Evolutionary conservation across 176 grass and related monocot genomes (phyloP).

Genomic region (Ensete glaucum): DNA sequence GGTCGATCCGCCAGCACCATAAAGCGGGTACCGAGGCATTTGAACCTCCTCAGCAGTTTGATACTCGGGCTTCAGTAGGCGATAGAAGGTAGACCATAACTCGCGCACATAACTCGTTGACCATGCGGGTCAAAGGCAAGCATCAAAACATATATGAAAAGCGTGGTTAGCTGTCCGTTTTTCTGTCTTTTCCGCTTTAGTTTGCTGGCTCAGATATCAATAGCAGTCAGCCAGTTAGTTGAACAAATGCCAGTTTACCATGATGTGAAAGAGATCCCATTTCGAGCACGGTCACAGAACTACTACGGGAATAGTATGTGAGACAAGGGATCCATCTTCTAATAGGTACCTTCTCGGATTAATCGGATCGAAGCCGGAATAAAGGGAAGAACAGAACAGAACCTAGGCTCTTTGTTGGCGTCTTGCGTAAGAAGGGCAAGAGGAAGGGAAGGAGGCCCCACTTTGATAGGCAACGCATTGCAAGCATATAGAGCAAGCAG

Average conservation of each 20-base stretch:
- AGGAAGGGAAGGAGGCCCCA: neutral
- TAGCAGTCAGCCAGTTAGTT: neutral
- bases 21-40: too few species aligned
- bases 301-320: neutral
- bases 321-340: neutral
- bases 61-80: too few species aligned
- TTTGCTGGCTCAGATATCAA: neutral
- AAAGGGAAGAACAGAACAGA: neutral
- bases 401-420: neutral
- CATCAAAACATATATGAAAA: neutral
- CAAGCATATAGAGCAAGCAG: neutral
- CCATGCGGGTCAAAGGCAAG: neutral
- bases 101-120: neutral
- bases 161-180: too few species aligned
- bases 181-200: accelerated
- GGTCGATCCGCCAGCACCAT: too few species aligned
- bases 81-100: too few species aligned
- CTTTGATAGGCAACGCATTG: neutral
- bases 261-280: neutral
- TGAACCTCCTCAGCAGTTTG: too few species aligned
- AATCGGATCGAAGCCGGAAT: neutral
- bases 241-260: neutral
- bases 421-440: neutral
- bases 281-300: neutral
- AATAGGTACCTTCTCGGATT: too few species aligned